These are phyloP conservation scores for Emmonsiellopsis sp. DNA, from an alignment of 2,329 filamentous ascomycete genomes.

Conservation along the genomic window DNA sequence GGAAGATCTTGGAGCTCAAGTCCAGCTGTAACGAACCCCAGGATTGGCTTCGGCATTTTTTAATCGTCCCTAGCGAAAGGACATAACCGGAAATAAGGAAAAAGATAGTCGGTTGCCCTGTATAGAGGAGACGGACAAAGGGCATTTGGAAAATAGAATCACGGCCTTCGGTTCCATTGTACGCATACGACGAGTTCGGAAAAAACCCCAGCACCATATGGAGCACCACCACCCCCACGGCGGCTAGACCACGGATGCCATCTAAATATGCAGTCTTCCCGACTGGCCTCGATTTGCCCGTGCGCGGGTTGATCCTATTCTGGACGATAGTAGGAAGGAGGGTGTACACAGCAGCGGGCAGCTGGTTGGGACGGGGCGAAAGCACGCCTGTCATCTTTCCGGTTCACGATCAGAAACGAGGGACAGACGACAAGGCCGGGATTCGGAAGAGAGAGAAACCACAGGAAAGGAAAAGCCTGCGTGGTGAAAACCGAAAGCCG, in stretches of 20 bases:
- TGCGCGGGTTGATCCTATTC: neutral
- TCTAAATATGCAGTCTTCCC: constrained; percentile 17
- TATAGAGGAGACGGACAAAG: constrained; percentile 32
- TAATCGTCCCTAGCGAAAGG: constrained; percentile 34
- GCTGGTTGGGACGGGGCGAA: neutral
- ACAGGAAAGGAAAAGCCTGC: no score
- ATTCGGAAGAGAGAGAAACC: no score
- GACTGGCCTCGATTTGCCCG: neutral
- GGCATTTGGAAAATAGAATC: constrained; percentile 28
- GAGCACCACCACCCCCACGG: constrained; percentile 12
- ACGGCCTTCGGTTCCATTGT: constrained; percentile 8
- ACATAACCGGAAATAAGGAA: constrained; percentile 41
- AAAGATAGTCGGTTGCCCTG: constrained; percentile 38
- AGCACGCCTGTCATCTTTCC: neutral
- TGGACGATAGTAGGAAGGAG: constrained; percentile 1
- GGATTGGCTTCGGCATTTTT: constrained; percentile 26
- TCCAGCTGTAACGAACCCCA: constrained; percentile 30
- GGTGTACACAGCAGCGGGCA: neutral
- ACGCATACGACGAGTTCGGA: constrained; percentile 7
- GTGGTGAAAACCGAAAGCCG: no score
- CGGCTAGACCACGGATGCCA: constrained; percentile 18
- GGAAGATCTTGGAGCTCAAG: constrained; percentile 35
- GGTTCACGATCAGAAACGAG: neutral
- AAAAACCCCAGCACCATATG: constrained; percentile 9
- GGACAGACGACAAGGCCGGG: no score